Evolutionary conservation across 257 asterid species (phyloP), one percentile per base, ranked within the genome.

Genomic region (Nyctanthes arbortristis): DNA sequence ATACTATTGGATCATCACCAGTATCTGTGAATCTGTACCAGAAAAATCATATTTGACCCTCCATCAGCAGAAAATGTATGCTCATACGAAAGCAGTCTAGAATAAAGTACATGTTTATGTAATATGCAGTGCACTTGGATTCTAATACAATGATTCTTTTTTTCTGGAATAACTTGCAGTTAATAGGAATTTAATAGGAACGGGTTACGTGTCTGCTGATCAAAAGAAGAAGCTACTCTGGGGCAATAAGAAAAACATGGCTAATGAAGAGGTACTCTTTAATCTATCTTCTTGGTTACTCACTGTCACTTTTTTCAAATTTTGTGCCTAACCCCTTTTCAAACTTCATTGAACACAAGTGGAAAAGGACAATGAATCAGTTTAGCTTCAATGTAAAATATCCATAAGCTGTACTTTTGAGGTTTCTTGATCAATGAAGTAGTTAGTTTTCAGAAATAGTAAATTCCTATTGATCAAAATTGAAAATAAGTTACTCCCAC

Each of bases 191-290:
- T 85, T 94, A 74, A 80, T 89, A 66, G 97, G 99, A 66, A 89
- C 99, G 72, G 97, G 99, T 24, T 79, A 61, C 78, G 86, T 94
- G 97, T 81, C 99, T 33, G 78, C 97, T 70, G 99, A 94, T 81
- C 99, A 94, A 79, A 94, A 94, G 95, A 94, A 94, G 88, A 94
- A 94, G 89, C 95, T 94, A 54, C 69, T 94, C 73, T 94, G 99
- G 99, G 99, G 97, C 68, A 93, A 63, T 85, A 94, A 94, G 81
- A 93, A 93, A 82, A 85, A 61, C 71, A 79, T 87, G 25, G 64
- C 84, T 64, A 59, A 82, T 30, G 99, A 89, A 73, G 96, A 94
- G 96, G 98, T 93, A 93, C 64, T 61, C 63, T 24, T 58, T 56
- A 55, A 32, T 72, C 61, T 45, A 68, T 71, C 25, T 47, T 73